Conservation (phyloP, 352 stramenopile genomes). For the Phytopythium kandeliae region DNA sequence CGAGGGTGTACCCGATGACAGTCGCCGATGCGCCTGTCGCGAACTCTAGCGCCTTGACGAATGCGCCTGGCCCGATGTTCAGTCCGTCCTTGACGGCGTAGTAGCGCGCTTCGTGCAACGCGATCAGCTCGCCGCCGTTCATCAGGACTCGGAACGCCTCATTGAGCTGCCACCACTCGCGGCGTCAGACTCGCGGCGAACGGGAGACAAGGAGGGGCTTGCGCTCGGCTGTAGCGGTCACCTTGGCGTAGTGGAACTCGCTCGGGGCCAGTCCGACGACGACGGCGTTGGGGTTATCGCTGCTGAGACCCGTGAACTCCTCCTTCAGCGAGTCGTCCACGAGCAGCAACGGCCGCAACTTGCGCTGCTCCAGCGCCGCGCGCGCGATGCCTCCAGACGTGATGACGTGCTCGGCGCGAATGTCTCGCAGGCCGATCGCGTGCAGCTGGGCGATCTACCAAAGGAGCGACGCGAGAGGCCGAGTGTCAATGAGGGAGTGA, state of each 20-base stretch:
- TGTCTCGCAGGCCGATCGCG: conserved; percentile 29
- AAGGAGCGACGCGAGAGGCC: no score
- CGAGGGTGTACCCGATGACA: conserved; percentile 30
- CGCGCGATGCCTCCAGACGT: conserved; percentile 40
- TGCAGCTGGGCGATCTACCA: conserved; percentile 42
- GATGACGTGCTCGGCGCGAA: conserved; percentile 34
- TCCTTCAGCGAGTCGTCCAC: conserved; percentile 33
- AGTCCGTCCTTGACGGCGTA: conserved; percentile 41
- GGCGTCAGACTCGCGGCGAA: not conserved
- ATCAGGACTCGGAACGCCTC: conserved; percentile 46
- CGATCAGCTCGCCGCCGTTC: conserved; percentile 41
- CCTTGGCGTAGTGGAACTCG: conserved; percentile 55
- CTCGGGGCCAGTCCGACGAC: conserved; percentile 44
- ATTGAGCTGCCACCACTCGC: conserved; percentile 26
- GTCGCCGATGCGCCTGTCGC: conserved; percentile 28
- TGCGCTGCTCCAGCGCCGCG: conserved; percentile 23
- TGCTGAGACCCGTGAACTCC: conserved; percentile 37
- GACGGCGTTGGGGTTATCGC: conserved; percentile 43
- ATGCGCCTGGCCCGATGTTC: conserved; percentile 45
- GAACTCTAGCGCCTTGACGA: conserved; percentile 51
- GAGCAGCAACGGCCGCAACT: conserved; percentile 39
- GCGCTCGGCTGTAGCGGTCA: conserved; percentile 4
- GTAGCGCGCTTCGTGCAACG: conserved; percentile 46
- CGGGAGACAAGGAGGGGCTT: not conserved
- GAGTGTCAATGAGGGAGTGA: no score